These are phyloP conservation scores for Apiospora kogelbergensis DNA, from an alignment of 2,329 filamentous ascomycete species.

Conservation along the genomic window DNA sequence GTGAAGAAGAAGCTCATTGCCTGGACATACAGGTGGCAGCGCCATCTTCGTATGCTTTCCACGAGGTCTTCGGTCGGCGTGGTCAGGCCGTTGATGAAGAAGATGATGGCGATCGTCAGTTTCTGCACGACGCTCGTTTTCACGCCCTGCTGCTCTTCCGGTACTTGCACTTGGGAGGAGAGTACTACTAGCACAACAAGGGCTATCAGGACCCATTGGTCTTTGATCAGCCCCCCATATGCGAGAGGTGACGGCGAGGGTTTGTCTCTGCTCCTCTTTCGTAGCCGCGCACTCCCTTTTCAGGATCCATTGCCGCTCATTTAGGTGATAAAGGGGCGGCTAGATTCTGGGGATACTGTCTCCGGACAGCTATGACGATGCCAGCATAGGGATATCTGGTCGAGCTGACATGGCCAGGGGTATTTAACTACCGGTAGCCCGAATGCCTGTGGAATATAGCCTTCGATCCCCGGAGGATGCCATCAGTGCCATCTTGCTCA, in stretches of 20 bases:
- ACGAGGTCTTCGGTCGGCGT: background rate
- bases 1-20: background rate
- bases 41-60: background rate
- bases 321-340: background rate
- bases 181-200: background rate
- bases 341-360: background rate
- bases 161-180: background rate
- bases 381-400: background rate
- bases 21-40: background rate
- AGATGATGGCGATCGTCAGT: background rate
- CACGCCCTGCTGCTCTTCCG: background rate
- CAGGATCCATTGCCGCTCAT: background rate
- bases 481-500: background rate
- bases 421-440: background rate
- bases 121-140: background rate
- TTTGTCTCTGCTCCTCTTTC: background rate
- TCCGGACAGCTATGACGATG: background rate
- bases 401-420: background rate
- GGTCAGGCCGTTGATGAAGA: slow-evolving; percentile 5
- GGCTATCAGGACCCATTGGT: background rate
- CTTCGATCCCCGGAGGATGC: too few relatives aligned
- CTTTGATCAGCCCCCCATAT: background rate
- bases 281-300: background rate
- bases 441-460: background rate
- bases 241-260: background rate